A percentile compares a stretch with the other conserved stretches of the same genome.
phyloP scores from a whole-genome alignment of 2,329 filamentous ascomycete genomes.

The Phyllosticta citriasiana region DNA sequence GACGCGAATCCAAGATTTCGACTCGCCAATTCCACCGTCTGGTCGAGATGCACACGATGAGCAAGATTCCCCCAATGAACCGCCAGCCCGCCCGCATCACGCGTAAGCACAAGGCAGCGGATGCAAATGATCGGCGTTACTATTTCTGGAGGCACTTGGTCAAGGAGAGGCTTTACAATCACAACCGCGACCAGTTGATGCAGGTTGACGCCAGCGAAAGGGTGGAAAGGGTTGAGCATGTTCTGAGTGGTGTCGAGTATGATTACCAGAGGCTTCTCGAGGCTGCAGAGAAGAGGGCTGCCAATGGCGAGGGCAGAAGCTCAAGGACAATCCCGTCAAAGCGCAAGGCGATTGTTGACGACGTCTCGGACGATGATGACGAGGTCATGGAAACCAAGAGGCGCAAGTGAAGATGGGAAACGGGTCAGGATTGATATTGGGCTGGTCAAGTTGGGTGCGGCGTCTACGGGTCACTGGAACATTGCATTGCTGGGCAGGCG shows the following conservation, averaged over 20 bases:
- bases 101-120: constrained; percentile 37
- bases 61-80: constrained; percentile 41
- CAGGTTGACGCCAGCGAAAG: constrained; percentile 60
- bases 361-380: constrained; percentile 29
- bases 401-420: background rate
- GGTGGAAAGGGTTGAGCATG: constrained; percentile 61
- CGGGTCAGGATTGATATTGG: background rate
- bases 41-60: constrained; percentile 64
- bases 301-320: constrained; percentile 12
- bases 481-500: background rate
- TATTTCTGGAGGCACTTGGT: constrained; percentile 63
- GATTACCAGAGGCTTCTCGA: constrained; percentile 63
- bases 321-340: constrained; percentile 19
- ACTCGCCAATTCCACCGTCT: constrained; percentile 66
- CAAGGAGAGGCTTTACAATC: constrained; percentile 67
- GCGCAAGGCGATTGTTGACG: constrained; percentile 25
- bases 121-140: constrained; percentile 52
- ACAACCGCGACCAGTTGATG: constrained; percentile 61
- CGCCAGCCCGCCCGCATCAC: constrained; percentile 38
- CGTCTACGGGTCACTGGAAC: background rate
- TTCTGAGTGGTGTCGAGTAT: constrained; percentile 56
- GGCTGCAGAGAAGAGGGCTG: constrained; percentile 27
- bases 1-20: constrained; percentile 58
- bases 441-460: background rate
- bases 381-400: constrained; percentile 15